phyloP scores from a whole-genome alignment of 495 filamentous ascomycete genomes.

The Physcia stellaris region DNA sequence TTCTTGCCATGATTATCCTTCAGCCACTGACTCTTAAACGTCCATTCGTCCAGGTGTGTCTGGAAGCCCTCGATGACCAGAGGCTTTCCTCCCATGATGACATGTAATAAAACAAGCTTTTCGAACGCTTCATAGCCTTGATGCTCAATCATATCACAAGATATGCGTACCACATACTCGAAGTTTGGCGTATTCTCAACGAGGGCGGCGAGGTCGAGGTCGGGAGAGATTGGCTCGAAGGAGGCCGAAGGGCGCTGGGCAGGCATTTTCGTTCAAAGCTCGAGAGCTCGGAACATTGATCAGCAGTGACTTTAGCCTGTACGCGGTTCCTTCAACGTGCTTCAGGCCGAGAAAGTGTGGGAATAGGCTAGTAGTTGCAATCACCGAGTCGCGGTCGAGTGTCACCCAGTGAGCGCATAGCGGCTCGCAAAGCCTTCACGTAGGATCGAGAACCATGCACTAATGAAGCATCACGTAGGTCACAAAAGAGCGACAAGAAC shows the following conservation, averaged over 20 bases:
- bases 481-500: no score
- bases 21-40: slow-evolving; percentile 74
- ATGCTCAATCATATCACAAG: slow-evolving; percentile 56
- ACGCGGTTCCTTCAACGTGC: no score
- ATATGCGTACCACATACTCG: slow-evolving; percentile 62
- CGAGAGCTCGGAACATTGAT: background rate
- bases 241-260: slow-evolving; percentile 47
- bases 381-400: no score
- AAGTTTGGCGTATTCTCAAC: slow-evolving; percentile 74
- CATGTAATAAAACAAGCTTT: slow-evolving; percentile 61
- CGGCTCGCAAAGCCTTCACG: no score
- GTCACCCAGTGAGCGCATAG: no score
- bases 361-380: background rate
- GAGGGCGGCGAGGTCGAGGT: slow-evolving; percentile 58
- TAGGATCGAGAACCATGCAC: no score
- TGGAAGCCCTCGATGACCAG: slow-evolving; percentile 82
- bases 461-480: no score
- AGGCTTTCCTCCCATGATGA: slow-evolving; percentile 71
- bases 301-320: no score
- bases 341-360: no score
- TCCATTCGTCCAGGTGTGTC: slow-evolving; percentile 45
- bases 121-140: slow-evolving; percentile 65
- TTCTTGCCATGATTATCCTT: slow-evolving; percentile 57
- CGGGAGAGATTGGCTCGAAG: slow-evolving; percentile 75
- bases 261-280: slow-evolving; percentile 41